A percentile compares a stretch with the other conserved stretches of the same genome.
These are phyloP conservation scores for Mortierella sp. DNA, from an alignment of 371 early-diverging fungal species.

Conservation along the genomic window DNA sequence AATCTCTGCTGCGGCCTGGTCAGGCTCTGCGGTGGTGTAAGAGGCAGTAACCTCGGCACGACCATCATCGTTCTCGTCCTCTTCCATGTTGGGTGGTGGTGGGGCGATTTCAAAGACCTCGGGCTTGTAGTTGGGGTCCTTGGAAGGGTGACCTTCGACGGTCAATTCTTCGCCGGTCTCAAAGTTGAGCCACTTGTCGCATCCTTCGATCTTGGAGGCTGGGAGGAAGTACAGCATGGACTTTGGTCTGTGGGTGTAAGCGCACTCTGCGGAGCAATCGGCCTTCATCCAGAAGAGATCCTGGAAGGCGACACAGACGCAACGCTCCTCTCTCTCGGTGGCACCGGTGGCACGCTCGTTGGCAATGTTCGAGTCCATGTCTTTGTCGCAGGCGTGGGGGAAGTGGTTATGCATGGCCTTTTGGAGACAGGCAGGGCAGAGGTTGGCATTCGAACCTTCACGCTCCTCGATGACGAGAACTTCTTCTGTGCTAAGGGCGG, in stretches of 20 bases:
- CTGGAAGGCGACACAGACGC: constrained; percentile 49
- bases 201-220: constrained; percentile 42
- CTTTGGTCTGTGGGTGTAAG: constrained; percentile 28
- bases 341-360: constrained; percentile 33
- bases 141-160: constrained; percentile 27
- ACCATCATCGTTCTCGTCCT: constrained; percentile 16
- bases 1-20: neutral
- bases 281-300: constrained; percentile 58
- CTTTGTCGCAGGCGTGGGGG: constrained; percentile 44
- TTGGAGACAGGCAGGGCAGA: constrained; percentile 40
- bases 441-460: constrained; percentile 24
- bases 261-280: constrained; percentile 51
- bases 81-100: constrained; percentile 25
- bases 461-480: constrained; percentile 17
- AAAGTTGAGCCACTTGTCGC: constrained; percentile 56
- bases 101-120: constrained; percentile 33
- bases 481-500: constrained; percentile 33
- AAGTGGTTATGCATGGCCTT: constrained; percentile 60
- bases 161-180: constrained; percentile 31
- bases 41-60: constrained; percentile 17
- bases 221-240: constrained; percentile 46
- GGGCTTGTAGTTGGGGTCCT: constrained; percentile 35
- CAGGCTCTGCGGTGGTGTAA: constrained; percentile 15
- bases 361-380: constrained; percentile 25
- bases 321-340: constrained; percentile 34